Conservation (phyloP, 2,329 filamentous ascomycete genomes). For the Dactylellina cionopaga region DNA sequence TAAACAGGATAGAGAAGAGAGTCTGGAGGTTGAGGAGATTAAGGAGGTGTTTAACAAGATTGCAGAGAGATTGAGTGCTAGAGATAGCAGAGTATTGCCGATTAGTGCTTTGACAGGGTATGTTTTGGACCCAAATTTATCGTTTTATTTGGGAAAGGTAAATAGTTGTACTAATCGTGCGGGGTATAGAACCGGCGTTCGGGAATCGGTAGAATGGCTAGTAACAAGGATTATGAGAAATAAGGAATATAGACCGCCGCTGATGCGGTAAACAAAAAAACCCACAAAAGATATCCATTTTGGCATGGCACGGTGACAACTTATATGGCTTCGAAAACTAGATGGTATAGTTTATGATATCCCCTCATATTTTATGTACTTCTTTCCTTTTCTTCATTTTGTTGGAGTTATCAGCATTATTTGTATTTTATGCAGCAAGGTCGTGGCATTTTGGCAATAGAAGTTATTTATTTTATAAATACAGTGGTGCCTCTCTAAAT, state of each 20-base stretch:
- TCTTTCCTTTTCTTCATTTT: not conserved
- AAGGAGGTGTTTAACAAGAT: constrained; percentile 98
- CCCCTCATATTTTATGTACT: not conserved
- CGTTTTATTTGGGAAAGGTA: not conserved
- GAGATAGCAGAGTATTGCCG: constrained; percentile 87
- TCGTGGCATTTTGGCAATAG: too few relatives aligned
- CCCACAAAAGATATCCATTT: not conserved
- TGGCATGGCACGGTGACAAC: not conserved
- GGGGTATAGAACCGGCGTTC: constrained; percentile 75
- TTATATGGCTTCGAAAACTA: not conserved
- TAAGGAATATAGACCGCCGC: constrained; percentile 87
- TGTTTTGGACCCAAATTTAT: constrained; percentile 8
- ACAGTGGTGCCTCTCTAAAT: too few relatives aligned
- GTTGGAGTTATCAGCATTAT: too few relatives aligned
- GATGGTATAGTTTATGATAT: not conserved
- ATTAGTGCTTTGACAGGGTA: constrained; percentile 84
- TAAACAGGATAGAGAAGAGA: constrained; percentile 97
- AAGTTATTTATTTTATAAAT: too few relatives aligned
- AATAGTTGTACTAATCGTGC: not conserved
- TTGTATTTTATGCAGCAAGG: too few relatives aligned
- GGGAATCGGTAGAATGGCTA: constrained; percentile 97
- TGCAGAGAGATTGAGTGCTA: constrained; percentile 78
- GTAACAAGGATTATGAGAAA: constrained; percentile 94
- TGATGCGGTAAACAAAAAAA: constrained; percentile 75
- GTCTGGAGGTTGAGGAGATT: constrained; percentile 94